Conservation (phyloP, 345 rosid species). For the Brassica rapa region DNA sequence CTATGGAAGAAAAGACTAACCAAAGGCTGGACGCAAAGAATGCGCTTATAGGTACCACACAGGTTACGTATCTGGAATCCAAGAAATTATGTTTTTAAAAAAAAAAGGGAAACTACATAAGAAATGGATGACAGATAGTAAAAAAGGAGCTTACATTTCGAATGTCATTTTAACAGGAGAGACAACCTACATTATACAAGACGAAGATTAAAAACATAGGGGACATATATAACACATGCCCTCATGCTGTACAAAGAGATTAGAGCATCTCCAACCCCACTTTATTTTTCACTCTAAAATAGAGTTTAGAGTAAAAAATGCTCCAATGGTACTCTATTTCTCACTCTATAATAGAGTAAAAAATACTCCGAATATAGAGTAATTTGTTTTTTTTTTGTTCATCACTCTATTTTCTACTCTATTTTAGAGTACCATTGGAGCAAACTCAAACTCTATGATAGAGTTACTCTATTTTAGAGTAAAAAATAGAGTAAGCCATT, state of each 20-base stretch:
- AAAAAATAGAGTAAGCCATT: no score
- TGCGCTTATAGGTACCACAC: constrained; percentile 91
- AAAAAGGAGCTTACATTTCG: constrained; percentile 66
- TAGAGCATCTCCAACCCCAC: no score
- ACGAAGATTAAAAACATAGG: background rate
- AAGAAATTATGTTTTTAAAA: constrained; percentile 17
- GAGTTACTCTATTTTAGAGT: no score
- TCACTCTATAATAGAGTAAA: no score
- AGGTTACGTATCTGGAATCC: constrained; percentile 73
- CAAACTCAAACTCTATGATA: no score
- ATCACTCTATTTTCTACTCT: no score
- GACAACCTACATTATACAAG: constrained; percentile 65
- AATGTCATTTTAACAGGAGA: constrained; percentile 94
- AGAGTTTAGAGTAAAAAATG: no score
- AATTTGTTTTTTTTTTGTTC: no score
- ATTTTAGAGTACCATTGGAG: no score
- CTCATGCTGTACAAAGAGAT: background rate
- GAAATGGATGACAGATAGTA: background rate
- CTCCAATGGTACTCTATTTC: no score
- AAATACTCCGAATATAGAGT: no score
- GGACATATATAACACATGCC: background rate
- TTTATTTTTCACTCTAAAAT: no score
- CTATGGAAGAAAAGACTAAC: constrained; percentile 51
- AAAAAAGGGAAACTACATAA: background rate
- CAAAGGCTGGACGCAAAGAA: constrained; percentile 98